Evolutionary conservation across 2,329 filamentous ascomycete species (phyloP).

Genomic region (Aspergillus uvarum): DNA sequence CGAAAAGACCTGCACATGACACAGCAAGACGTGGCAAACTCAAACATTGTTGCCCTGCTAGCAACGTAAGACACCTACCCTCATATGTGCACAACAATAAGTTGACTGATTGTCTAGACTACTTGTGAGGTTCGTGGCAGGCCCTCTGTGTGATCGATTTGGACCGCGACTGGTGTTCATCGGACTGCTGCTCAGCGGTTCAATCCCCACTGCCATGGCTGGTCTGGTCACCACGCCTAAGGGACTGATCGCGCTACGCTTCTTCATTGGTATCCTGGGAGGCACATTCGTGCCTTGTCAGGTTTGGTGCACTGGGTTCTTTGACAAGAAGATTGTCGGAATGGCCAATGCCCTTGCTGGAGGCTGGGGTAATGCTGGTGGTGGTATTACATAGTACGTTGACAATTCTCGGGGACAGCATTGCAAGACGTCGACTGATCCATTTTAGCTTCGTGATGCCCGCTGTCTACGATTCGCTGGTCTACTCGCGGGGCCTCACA

Average conservation of each 20-base stretch:
- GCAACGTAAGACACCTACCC: slow-evolving; percentile 55
- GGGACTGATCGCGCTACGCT: slow-evolving; percentile 44
- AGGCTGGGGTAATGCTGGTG: slow-evolving; percentile 83
- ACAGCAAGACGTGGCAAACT: slow-evolving; percentile 74
- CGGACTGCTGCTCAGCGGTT: slow-evolving; percentile 71
- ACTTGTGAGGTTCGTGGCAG: slow-evolving; percentile 72
- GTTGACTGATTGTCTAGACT: slow-evolving; percentile 47
- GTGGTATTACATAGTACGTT: slow-evolving; percentile 74
- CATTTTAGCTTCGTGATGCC: slow-evolving; percentile 74
- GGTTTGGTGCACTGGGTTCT: slow-evolving; percentile 91
- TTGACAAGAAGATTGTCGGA: slow-evolving; percentile 87
- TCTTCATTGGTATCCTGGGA: slow-evolving; percentile 47
- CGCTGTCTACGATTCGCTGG: slow-evolving; percentile 77
- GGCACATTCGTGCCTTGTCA: slow-evolving; percentile 62
- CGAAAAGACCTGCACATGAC: slow-evolving; percentile 73
- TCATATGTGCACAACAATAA: background rate
- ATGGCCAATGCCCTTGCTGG: slow-evolving; percentile 83
- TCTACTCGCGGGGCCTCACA: slow-evolving; percentile 57
- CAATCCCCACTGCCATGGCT: slow-evolving; percentile 78
- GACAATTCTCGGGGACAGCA: background rate
- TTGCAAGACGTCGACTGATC: background rate
- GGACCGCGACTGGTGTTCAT: slow-evolving; percentile 80
- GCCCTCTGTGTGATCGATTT: slow-evolving; percentile 81
- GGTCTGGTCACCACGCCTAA: slow-evolving; percentile 70
- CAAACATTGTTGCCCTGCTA: slow-evolving; percentile 79